Evolutionary conservation across 2,329 filamentous ascomycete genomes (phyloP).

Genomic region (Scorias spongiosa): DNA sequence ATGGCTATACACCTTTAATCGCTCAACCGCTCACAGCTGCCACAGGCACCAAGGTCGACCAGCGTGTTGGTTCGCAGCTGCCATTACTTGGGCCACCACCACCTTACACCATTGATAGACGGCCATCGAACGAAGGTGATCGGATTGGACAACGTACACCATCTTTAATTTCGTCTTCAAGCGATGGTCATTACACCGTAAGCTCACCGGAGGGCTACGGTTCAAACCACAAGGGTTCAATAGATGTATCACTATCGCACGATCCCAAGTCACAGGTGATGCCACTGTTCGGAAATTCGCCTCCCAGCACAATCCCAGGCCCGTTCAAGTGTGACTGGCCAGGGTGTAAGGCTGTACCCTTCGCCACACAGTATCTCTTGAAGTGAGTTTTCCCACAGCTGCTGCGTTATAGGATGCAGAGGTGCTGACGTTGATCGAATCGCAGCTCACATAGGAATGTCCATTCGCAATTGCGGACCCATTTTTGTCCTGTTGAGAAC

Average conservation of each 20-base stretch:
- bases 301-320: constrained; percentile 18
- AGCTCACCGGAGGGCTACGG: constrained; percentile 20
- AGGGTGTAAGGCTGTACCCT: constrained; percentile 56
- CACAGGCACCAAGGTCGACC: not conserved
- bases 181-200: constrained; percentile 14
- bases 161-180: constrained; percentile 11
- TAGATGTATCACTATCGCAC: constrained; percentile 16
- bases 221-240: constrained; percentile 21
- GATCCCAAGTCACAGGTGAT: constrained; percentile 9
- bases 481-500: constrained; percentile 44
- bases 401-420: not conserved
- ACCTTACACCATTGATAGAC: constrained; percentile 5
- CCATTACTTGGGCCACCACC: constrained; percentile 2
- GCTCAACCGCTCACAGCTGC: not conserved
- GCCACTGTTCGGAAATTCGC: constrained; percentile 23
- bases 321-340: constrained; percentile 43
- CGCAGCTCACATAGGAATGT: constrained; percentile 55
- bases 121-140: not conserved
- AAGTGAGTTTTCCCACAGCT: constrained; percentile 38
- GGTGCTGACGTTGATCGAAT: not conserved
- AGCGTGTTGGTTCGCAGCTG: not conserved
- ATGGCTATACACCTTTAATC: not conserved
- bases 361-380: constrained; percentile 62
- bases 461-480: constrained; percentile 46
- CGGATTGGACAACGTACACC: not conserved